These are phyloP conservation scores for Herpetospermum pedunculosum DNA, from an alignment of 306 rosid species.

Conservation along the genomic window DNA sequence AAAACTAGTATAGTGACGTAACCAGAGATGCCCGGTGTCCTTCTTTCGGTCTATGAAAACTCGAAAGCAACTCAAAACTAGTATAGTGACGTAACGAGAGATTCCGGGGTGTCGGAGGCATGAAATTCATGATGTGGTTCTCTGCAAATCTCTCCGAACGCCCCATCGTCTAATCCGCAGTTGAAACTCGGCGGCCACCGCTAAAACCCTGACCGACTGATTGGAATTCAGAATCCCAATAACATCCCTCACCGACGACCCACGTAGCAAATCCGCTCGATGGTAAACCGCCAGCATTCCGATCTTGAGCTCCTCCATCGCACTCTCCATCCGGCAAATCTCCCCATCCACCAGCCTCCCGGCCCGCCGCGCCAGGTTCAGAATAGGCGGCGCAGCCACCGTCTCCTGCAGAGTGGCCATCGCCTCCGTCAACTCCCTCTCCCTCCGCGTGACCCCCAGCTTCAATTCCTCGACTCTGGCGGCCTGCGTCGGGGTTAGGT, in stretches of 20 bases:
- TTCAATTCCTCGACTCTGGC: not conserved
- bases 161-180: conserved; percentile 15
- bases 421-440: conserved; percentile 14
- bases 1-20: too few relatives aligned
- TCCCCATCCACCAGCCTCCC: conserved; percentile 13
- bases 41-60: too few relatives aligned
- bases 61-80: too few relatives aligned
- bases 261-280: conserved; percentile 15
- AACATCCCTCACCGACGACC: conserved; percentile 15
- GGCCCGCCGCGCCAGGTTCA: conserved; percentile 2
- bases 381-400: conserved; percentile 14
- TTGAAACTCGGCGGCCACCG: conserved; percentile 26
- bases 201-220: conserved; percentile 27
- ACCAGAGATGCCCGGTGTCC: too few relatives aligned
- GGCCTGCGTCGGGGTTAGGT: conserved; percentile 2
- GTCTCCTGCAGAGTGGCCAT: conserved; percentile 28
- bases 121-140: not conserved
- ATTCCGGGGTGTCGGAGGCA: too few relatives aligned
- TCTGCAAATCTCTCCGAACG: not conserved
- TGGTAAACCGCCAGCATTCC: conserved; percentile 10
- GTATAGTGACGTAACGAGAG: too few relatives aligned
- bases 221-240: conserved; percentile 13
- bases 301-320: conserved; percentile 11
- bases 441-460: conserved; percentile 2
- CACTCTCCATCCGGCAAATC: conserved; percentile 1